Percentiles rank a stretch among this genome's conserved stretches.
These are phyloP conservation scores for Dillenia suffruticosa DNA, from an alignment of 164 flowering plant species.

Conservation along the genomic window DNA sequence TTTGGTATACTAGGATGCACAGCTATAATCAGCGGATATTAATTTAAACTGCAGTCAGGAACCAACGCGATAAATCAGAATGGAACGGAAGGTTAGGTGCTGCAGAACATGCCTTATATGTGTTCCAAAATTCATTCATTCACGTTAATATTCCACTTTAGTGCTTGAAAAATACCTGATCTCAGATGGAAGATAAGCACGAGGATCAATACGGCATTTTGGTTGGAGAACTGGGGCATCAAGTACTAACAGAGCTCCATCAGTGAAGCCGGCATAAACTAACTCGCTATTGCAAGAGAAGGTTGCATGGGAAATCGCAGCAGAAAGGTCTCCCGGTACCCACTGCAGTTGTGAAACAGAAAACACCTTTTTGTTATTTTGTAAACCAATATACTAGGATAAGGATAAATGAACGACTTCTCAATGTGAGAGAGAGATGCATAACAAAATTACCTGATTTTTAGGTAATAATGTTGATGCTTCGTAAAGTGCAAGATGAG, in stretches of 20 bases:
- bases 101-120: too few relatives aligned
- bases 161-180: slow-evolving; percentile 18
- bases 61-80: background rate
- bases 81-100: background rate
- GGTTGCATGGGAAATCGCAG: slow-evolving; percentile 31
- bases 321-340: slow-evolving; percentile 18
- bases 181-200: slow-evolving; percentile 21
- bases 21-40: slow-evolving; percentile 32
- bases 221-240: slow-evolving; percentile 21
- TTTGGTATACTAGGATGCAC: slow-evolving; percentile 41
- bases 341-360: slow-evolving; percentile 22
- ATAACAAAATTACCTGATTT: slow-evolving; percentile 16
- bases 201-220: slow-evolving; percentile 28
- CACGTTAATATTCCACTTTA: too few relatives aligned
- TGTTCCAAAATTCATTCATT: too few relatives aligned
- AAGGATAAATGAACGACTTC: too few relatives aligned
- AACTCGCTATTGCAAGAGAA: slow-evolving; percentile 41
- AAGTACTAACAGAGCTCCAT: slow-evolving; percentile 27
- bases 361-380: background rate
- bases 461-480: slow-evolving; percentile 23
- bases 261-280: slow-evolving; percentile 34
- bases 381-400: too few relatives aligned
- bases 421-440: too few relatives aligned
- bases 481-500: slow-evolving; percentile 35
- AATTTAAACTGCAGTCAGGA: slow-evolving; percentile 8